phyloP scores from a whole-genome alignment of 495 filamentous ascomycete genomes.

The Apodospora peruviana region DNA sequence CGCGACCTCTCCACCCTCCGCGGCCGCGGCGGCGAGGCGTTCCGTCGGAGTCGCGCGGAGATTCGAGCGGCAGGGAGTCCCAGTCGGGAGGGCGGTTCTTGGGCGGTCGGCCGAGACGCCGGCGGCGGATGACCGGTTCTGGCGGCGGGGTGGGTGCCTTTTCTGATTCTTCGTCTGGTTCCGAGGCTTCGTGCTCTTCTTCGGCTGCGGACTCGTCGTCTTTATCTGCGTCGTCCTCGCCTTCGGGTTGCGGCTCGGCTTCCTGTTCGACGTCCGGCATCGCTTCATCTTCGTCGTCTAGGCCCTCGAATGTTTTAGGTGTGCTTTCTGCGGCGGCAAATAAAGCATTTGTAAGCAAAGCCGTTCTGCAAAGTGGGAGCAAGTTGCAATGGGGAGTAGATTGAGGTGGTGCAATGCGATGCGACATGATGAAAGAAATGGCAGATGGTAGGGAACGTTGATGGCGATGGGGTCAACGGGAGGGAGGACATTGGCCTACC shows the following conservation, averaged over 20 bases:
- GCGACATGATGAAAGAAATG: background rate
- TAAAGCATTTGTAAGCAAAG: slow-evolving; percentile 9
- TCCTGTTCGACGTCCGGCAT: slow-evolving; percentile 45
- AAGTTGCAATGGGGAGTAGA: background rate
- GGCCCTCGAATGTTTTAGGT: slow-evolving; percentile 40
- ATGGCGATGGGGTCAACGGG: background rate
- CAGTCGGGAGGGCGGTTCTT: slow-evolving; percentile 76
- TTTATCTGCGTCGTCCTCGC: slow-evolving; percentile 24
- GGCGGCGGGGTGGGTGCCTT: slow-evolving; percentile 49
- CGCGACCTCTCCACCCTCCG: slow-evolving; percentile 60
- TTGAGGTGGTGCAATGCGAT: too few relatives aligned
- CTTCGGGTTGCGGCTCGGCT: slow-evolving; percentile 29
- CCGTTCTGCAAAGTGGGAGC: background rate
- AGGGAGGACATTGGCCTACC: slow-evolving; percentile 12
- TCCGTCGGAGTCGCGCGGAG: slow-evolving; percentile 49
- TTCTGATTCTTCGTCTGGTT: slow-evolving; percentile 38
- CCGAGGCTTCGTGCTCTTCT: slow-evolving; percentile 30
- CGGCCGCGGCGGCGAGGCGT: slow-evolving; percentile 62
- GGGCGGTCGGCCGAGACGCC: slow-evolving; percentile 78
- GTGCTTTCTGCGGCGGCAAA: slow-evolving; percentile 40
- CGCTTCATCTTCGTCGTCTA: slow-evolving; percentile 44
- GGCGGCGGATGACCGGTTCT: slow-evolving; percentile 60
- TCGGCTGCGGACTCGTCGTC: slow-evolving; percentile 37
- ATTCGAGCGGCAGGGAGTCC: slow-evolving; percentile 55
- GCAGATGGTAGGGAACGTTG: background rate